Conservation (phyloP, 129 eudicot species). For the Logfia minima region DNA sequence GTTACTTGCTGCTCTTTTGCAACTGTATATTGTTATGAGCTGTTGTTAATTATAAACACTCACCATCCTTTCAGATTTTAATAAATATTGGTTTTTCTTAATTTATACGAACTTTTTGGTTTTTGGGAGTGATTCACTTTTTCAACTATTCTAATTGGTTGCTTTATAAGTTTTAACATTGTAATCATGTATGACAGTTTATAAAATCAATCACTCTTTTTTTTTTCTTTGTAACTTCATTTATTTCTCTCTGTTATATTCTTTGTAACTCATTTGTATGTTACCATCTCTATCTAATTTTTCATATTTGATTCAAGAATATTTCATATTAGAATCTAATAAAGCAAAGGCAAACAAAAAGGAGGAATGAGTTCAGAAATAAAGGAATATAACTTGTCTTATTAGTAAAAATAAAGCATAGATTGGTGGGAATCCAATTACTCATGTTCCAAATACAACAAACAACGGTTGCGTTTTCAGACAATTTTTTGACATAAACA, state of each 20-base stretch:
- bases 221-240: no score
- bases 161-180: background rate
- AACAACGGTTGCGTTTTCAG: background rate
- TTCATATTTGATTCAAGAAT: background rate
- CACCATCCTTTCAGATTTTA: constrained; percentile 31
- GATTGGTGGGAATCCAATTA: constrained; percentile 14
- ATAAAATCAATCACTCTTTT: background rate
- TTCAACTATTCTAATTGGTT: background rate
- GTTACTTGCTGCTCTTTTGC: constrained; percentile 42
- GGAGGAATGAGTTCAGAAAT: background rate
- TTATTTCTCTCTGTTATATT: background rate
- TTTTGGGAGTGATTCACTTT: background rate
- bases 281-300: background rate
- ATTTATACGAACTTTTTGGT: background rate
- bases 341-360: constrained; percentile 7
- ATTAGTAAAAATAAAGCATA: background rate
- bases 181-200: background rate
- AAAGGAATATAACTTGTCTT: constrained; percentile 11
- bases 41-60: constrained; percentile 39
- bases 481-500: no score
- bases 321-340: background rate
- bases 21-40: constrained; percentile 45
- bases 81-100: constrained; percentile 24
- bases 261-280: background rate
- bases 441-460: background rate